Evolutionary conservation across 2,329 filamentous ascomycete genomes (phyloP).

Genomic region (Zymoseptoria pseudotritici): DNA sequence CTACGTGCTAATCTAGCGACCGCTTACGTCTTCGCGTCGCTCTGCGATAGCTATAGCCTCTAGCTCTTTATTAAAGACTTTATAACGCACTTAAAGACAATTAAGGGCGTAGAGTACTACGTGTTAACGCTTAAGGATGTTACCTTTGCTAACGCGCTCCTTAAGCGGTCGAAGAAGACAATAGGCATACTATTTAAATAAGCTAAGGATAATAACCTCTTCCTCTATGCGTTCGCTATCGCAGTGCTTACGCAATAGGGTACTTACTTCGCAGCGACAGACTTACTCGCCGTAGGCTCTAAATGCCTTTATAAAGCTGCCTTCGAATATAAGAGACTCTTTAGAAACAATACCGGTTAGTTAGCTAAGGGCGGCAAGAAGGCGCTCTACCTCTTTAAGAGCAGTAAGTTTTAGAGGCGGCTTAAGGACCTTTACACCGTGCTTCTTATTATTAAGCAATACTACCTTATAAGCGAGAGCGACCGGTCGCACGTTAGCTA

Average conservation of each 20-base stretch:
- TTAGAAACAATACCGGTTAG: neutral
- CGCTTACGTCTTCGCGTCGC: neutral
- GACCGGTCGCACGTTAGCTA: neutral
- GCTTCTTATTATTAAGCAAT: neutral
- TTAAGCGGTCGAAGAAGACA: constrained; percentile 1
- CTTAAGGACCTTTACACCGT: neutral
- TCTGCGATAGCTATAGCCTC: neutral
- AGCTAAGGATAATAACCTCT: neutral
- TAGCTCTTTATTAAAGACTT: neutral
- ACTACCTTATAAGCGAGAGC: neutral
- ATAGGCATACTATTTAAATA: neutral
- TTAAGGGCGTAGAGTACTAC: neutral
- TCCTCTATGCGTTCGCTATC: neutral
- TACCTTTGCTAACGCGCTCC: neutral
- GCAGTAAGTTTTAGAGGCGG: neutral
- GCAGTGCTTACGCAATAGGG: neutral
- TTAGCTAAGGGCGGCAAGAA: neutral
- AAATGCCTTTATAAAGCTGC: neutral
- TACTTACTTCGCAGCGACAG: neutral
- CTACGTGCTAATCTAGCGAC: neutral
- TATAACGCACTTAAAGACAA: neutral
- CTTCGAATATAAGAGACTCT: neutral
- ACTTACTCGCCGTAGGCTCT: neutral
- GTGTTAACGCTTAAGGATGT: neutral
- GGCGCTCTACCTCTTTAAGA: neutral